Evolutionary conservation across 1,284 basidiomycete species (phyloP).

Genomic region (Cryptococcus deneoformans): DNA sequence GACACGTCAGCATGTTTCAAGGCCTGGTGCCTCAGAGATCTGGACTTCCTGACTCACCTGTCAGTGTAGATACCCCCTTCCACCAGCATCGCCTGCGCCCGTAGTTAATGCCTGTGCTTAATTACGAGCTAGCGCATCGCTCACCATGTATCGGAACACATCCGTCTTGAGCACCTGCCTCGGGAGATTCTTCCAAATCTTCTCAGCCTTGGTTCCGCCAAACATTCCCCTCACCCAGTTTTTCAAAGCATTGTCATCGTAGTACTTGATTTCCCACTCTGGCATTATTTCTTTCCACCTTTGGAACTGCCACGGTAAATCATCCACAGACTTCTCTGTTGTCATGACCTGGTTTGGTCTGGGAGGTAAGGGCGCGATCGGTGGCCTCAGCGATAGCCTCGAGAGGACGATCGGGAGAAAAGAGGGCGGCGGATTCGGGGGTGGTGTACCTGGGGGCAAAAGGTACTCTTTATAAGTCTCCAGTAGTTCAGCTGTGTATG

Average conservation of each 20-base stretch:
- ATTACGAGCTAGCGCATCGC: background rate
- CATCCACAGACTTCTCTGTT: slow-evolving; percentile 29
- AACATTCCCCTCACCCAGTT: slow-evolving; percentile 32
- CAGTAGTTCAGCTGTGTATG: slow-evolving; percentile 25
- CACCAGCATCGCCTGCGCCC: slow-evolving; percentile 24
- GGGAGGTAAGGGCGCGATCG: slow-evolving; percentile 22
- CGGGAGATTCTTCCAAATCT: slow-evolving; percentile 31
- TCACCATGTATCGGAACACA: slow-evolving; percentile 30
- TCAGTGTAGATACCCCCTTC: slow-evolving; percentile 40
- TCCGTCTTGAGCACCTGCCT: slow-evolving; percentile 36
- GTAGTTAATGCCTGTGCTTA: background rate
- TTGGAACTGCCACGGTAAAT: slow-evolving; percentile 29
- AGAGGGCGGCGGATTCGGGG: slow-evolving; percentile 4
- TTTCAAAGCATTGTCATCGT: slow-evolving; percentile 30
- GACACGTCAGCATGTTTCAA: background rate
- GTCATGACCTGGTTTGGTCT: slow-evolving; percentile 32
- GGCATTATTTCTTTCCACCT: slow-evolving; percentile 38
- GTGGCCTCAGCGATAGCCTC: slow-evolving; percentile 27
- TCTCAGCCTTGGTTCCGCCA: slow-evolving; percentile 24
- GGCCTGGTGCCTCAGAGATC: too few species aligned
- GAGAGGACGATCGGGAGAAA: slow-evolving; percentile 22
- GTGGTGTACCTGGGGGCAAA: slow-evolving; percentile 3
- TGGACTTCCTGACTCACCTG: slow-evolving; percentile 14
- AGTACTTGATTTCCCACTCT: slow-evolving; percentile 30
- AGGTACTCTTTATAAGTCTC: slow-evolving; percentile 25